Conservation (phyloP, 495 filamentous ascomycete genomes). For the Talaromyces borbonicus region DNA sequence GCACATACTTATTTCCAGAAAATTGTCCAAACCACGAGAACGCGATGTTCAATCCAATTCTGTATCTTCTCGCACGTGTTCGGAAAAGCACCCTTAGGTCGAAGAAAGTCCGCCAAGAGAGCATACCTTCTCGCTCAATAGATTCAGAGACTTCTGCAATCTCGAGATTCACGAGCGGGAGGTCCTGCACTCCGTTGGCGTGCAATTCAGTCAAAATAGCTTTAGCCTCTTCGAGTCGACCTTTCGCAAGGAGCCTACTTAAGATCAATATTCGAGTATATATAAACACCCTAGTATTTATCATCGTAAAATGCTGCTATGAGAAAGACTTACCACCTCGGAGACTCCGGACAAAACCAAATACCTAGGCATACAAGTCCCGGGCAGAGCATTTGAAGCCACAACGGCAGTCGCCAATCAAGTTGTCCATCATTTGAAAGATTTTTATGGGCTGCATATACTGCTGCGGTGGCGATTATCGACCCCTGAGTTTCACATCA, state of each 20-base stretch:
- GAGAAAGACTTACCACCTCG: slow-evolving; percentile 24
- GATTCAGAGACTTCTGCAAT: neutral
- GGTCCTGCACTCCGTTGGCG: slow-evolving; percentile 42
- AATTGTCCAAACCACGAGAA: slow-evolving; percentile 5
- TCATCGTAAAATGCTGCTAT: too few relatives aligned
- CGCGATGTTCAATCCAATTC: neutral
- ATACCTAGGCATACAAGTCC: slow-evolving; percentile 21
- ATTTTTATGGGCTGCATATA: slow-evolving; percentile 8
- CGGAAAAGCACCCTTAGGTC: neutral
- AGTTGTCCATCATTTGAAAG: slow-evolving; percentile 19
- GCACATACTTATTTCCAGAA: slow-evolving; percentile 1
- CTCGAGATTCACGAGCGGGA: slow-evolving; percentile 46
- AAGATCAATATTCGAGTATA: too few relatives aligned
- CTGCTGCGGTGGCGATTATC: slow-evolving; percentile 9
- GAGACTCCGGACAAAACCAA: slow-evolving; percentile 14
- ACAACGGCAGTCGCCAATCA: slow-evolving; percentile 51
- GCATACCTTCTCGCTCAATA: neutral
- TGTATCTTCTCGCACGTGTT: neutral
- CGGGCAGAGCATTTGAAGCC: slow-evolving; percentile 52
- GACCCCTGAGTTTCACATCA: slow-evolving; percentile 43
- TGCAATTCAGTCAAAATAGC: slow-evolving; percentile 47
- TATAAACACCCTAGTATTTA: too few relatives aligned
- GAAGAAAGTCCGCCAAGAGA: neutral
- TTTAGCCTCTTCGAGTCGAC: slow-evolving; percentile 42
- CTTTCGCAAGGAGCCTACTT: slow-evolving; percentile 29